phyloP scores from a whole-genome alignment of 2,329 filamentous ascomycete species.

The Dactylellina drechsleri region DNA sequence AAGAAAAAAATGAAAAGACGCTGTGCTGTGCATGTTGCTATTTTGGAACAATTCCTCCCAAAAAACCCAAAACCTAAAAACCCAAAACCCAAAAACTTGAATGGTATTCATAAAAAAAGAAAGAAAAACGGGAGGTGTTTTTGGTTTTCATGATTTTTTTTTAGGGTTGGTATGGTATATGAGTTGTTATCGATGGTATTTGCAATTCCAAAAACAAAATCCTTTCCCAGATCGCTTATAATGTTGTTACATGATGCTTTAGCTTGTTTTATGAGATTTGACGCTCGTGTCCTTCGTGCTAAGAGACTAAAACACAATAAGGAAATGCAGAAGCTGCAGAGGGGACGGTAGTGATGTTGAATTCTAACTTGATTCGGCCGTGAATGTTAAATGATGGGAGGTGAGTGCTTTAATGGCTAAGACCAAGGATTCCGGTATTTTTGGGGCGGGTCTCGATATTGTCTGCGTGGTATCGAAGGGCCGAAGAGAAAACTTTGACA shows the following conservation, averaged over 20 bases:
- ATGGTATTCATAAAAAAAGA: slow-evolving; percentile 18
- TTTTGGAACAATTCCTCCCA: slow-evolving; percentile 42
- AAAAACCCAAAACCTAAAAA: slow-evolving; percentile 8
- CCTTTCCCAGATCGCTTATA: slow-evolving; percentile 28
- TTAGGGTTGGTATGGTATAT: slow-evolving; percentile 21
- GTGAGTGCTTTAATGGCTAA: slow-evolving; percentile 19
- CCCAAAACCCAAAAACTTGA: slow-evolving; percentile 9
- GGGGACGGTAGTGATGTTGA: slow-evolving; percentile 46
- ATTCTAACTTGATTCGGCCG: slow-evolving; percentile 24
- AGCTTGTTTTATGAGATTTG: slow-evolving; percentile 20
- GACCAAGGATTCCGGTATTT: slow-evolving; percentile 44
- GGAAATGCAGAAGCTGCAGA: background rate
- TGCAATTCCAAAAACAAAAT: slow-evolving; percentile 5
- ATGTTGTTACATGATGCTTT: slow-evolving; percentile 34
- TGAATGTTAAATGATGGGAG: background rate
- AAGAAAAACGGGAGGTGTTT: slow-evolving; percentile 23
- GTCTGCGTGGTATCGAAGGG: slow-evolving; percentile 59
- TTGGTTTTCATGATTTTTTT: slow-evolving; percentile 49
- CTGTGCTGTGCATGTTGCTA: slow-evolving; percentile 45
- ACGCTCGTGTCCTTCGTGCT: slow-evolving; percentile 21
- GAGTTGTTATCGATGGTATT: slow-evolving; percentile 29
- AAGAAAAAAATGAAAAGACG: slow-evolving; percentile 33
- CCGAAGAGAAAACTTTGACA: slow-evolving; percentile 54
- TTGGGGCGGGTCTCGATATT: slow-evolving; percentile 58
- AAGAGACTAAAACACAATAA: slow-evolving; percentile 17